A percentile compares a stretch with the other conserved stretches of the same genome.
Evolutionary conservation across 441 rosid species (phyloP).

Genomic region (Euphorbia corollata): DNA sequence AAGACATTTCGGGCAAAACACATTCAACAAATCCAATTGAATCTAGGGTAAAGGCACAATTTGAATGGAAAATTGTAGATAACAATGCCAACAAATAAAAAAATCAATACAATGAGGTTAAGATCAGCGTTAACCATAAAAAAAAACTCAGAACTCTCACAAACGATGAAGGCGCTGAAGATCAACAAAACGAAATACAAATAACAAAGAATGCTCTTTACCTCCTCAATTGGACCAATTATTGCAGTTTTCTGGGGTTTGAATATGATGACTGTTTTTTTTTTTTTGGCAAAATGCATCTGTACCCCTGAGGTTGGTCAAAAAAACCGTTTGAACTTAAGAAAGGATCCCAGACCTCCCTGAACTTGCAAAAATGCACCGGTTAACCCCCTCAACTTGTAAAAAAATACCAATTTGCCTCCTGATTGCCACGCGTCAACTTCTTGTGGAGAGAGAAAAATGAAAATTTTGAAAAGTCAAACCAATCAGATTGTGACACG

Average conservation of each 20-base stretch:
- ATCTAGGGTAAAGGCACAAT: neutral
- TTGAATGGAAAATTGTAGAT: neutral
- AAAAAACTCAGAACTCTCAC: neutral
- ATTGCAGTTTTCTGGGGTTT: slow-evolving; percentile 2
- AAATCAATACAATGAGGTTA: neutral
- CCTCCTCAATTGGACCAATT: neutral
- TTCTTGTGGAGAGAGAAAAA: too few relatives aligned
- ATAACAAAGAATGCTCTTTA: neutral
- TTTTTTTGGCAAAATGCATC: too few relatives aligned
- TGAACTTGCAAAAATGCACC: too few relatives aligned
- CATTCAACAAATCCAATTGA: slow-evolving; percentile 13
- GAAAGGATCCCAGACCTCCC: too few relatives aligned
- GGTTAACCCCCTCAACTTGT: too few relatives aligned
- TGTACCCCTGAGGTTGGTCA: too few relatives aligned
- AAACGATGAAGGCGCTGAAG: neutral
- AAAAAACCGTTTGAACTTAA: too few relatives aligned
- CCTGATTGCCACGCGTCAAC: too few relatives aligned
- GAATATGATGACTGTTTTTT: neutral
- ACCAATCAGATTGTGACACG: too few relatives aligned
- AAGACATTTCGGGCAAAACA: slow-evolving; percentile 11
- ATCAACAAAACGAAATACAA: neutral
- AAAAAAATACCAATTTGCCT: too few relatives aligned
- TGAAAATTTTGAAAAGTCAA: too few relatives aligned
- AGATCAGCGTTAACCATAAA: slow-evolving; percentile 3
- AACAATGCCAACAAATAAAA: neutral